Conservation (phyloP, 495 filamentous ascomycete genomes). For the Trypethelium eluteriae region DNA sequence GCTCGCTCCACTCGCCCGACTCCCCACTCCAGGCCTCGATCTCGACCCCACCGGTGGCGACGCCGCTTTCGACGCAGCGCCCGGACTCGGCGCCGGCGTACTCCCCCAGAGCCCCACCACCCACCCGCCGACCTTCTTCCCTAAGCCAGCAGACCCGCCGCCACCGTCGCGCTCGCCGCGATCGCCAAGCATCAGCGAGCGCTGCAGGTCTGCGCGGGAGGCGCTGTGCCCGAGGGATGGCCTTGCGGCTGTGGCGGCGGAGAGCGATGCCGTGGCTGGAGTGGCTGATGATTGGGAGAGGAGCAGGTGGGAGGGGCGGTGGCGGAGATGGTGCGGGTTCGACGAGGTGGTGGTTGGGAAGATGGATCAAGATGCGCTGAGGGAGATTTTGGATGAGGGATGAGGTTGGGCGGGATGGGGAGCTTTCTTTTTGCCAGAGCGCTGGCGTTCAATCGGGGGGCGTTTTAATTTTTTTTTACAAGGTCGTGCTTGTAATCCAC, state of each 20-base stretch:
- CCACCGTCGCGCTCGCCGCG: background rate
- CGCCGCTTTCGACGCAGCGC: background rate
- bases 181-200: background rate
- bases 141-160: conserved; percentile 13
- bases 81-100: conserved; percentile 23
- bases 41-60: background rate
- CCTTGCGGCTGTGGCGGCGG: conserved; percentile 26
- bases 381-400: conserved; percentile 31
- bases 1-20: background rate
- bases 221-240: conserved; percentile 18
- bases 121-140: conserved; percentile 35
- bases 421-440: background rate
- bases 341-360: conserved; percentile 23
- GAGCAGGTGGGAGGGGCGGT: conserved; percentile 26
- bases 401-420: background rate
- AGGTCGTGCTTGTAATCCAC: no score
- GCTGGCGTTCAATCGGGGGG: no score
- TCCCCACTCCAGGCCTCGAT: no score
- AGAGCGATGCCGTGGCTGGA: conserved; percentile 22
- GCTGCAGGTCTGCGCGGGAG: conserved; percentile 9
- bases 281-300: conserved; percentile 17
- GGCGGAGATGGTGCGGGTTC: conserved; percentile 14
- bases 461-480: background rate
- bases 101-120: conserved; percentile 34
- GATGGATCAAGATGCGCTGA: conserved; percentile 25